Evolutionary conservation across 257 asterid genomes (phyloP).

Genomic region (Nicotiana tabacum): DNA sequence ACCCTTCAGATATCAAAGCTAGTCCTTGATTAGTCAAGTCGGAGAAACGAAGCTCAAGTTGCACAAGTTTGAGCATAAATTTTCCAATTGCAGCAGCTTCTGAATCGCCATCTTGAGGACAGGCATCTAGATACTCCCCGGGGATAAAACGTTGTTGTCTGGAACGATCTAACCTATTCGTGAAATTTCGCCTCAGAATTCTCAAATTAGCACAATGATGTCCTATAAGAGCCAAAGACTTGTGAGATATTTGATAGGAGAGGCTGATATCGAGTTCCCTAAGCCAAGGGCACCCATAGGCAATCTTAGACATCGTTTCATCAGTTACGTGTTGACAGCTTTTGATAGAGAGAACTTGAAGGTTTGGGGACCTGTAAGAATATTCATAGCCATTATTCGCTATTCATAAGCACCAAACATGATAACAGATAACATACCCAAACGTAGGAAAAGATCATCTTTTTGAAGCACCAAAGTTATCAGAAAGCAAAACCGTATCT

Average conservation of each 20-base stretch:
- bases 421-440: neutral
- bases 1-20: slow-evolving; percentile 53
- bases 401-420: neutral
- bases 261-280: slow-evolving; percentile 77
- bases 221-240: slow-evolving; percentile 54
- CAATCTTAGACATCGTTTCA: slow-evolving; percentile 45
- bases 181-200: slow-evolving; percentile 50
- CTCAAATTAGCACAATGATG: slow-evolving; percentile 39
- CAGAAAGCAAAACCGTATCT: too few relatives aligned
- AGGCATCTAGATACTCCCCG: slow-evolving; percentile 52
- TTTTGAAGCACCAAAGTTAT: neutral
- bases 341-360: slow-evolving; percentile 66
- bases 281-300: slow-evolving; percentile 54
- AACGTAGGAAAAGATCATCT: neutral
- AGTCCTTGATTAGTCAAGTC: slow-evolving; percentile 68
- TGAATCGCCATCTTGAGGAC: slow-evolving; percentile 79
- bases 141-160: slow-evolving; percentile 57
- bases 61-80: slow-evolving; percentile 58
- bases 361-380: slow-evolving; percentile 65
- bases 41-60: slow-evolving; percentile 65
- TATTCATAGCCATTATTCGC: neutral
- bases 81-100: slow-evolving; percentile 78
- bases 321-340: slow-evolving; percentile 68
- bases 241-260: slow-evolving; percentile 73
- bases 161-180: slow-evolving; percentile 76